Evolutionary conservation across 768 basidiomycete genomes (phyloP), one percentile per base, ranked within the genome.

Genomic region (Lanmaoa pseudosensibilis): DNA sequence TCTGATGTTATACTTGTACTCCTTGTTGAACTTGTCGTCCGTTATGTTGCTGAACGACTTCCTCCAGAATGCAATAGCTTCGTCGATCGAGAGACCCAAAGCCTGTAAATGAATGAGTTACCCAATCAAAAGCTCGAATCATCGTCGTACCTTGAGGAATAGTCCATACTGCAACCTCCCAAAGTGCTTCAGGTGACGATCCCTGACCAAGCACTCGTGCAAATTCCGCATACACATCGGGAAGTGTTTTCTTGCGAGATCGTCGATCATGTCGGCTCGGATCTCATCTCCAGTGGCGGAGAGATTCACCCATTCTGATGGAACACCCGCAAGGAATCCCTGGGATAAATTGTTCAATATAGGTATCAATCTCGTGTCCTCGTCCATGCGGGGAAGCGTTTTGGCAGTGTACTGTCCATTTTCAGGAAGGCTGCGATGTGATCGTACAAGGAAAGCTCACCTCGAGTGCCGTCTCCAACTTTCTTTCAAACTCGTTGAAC

Each of bases 11-110:
- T 99, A 99, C 65, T 85, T 88, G 80, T 98, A 88, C 69, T 97
- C 91, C 69, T 98, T 99, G 78, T 95, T 96, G 75, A 98, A 99
- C 70, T 93, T 88, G 74, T 98, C 94, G 56, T 98, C 96, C 11
- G 87, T 85, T 52, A 92, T 84, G 7, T 71, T 72, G 10, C 73
- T 84, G 69, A 96, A 97, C 25, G 90, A 87, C 68, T 86, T 90
- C 52, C 92, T 79, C 97, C 97, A 99, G 73, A 97, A 99, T 11
- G 81, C 75, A 46, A 98, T 70, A 2, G 97, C 94, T 73, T 99
- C 97, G 16, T 99, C 96, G 36, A 99, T 84, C 0, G 95, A 88
- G 55, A 99, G 74, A 9, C 97, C 97, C 54, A 98, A 77, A 2
- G 92, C 91, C 96, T 97, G 65, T 16, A 25, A 23, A 15, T 21